A percentile compares a stretch with the other conserved stretches of the same genome.
Evolutionary conservation across 1,284 basidiomycete species (phyloP).

Genomic region (Cystobasidium pallidum): DNA sequence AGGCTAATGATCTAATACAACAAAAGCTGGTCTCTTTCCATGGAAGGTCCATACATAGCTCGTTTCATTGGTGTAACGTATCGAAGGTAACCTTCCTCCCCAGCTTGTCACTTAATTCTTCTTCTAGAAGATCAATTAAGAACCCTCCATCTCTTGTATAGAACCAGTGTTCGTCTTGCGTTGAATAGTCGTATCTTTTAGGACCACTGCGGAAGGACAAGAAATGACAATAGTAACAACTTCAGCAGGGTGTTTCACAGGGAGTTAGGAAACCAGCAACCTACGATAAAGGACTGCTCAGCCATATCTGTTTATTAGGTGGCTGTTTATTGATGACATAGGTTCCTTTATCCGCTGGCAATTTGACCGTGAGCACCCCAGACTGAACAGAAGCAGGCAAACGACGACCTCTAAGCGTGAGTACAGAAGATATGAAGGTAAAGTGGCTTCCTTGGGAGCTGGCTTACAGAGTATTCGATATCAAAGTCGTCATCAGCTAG

Average conservation of each 20-base stretch:
- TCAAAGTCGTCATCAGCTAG: slow-evolving; percentile 65
- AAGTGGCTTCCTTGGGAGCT: no score
- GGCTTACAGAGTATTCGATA: slow-evolving; percentile 87
- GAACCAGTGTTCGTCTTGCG: slow-evolving; percentile 67
- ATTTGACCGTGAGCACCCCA: slow-evolving; percentile 84
- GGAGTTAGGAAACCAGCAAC: no score
- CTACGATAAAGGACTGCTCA: slow-evolving; percentile 71
- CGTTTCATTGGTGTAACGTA: slow-evolving; percentile 1
- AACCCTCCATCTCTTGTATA: slow-evolving; percentile 71
- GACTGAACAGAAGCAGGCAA: slow-evolving; percentile 61
- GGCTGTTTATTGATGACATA: slow-evolving; percentile 99
- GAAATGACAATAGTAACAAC: not conserved
- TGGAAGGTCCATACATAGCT: not conserved
- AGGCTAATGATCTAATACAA: no score
- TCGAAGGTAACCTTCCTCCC: slow-evolving; percentile 48
- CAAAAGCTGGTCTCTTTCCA: not conserved
- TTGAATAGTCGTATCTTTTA: slow-evolving; percentile 78
- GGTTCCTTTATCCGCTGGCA: slow-evolving; percentile 78
- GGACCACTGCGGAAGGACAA: slow-evolving; percentile 67
- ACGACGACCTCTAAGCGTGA: no score
- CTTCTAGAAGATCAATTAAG: slow-evolving; percentile 69
- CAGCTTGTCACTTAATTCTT: slow-evolving; percentile 62
- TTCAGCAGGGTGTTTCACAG: no score
- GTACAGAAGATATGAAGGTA: no score
- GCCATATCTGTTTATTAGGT: slow-evolving; percentile 98